Conservation (phyloP, 805 yeast genomes). For the Pichia heedii region DNA sequence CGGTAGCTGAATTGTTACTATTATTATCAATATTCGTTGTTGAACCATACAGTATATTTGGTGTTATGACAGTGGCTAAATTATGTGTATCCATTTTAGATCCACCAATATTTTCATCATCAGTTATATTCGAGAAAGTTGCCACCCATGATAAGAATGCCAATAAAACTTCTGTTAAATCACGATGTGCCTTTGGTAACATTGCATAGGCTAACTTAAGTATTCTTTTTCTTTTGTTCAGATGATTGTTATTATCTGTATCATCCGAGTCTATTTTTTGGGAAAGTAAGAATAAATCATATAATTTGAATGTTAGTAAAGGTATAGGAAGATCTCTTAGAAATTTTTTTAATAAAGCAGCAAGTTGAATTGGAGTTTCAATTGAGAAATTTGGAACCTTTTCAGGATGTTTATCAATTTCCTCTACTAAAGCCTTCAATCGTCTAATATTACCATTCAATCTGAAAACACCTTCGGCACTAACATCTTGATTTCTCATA, state of each 20-base stretch:
- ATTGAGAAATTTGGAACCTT: conserved; percentile 49
- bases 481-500: conserved; percentile 83
- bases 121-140: conserved; percentile 86
- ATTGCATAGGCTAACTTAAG: conserved; percentile 61
- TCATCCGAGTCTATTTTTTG: conserved; percentile 41
- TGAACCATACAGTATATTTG: conserved; percentile 60
- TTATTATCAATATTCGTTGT: conserved; percentile 21
- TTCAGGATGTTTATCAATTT: conserved; percentile 61
- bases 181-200: conserved; percentile 75
- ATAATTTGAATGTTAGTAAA: conserved; percentile 63
- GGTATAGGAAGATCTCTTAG: conserved; percentile 91
- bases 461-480: conserved; percentile 93
- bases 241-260: conserved; percentile 7
- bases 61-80: conserved; percentile 90
- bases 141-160: conserved; percentile 92
- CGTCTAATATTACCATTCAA: conserved; percentile 91
- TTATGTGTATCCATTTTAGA: conserved; percentile 96
- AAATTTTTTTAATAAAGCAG: conserved; percentile 87
- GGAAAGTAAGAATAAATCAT: conserved; percentile 69
- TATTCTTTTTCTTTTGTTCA: conserved; percentile 39
- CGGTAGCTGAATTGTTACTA: background rate
- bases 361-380: conserved; percentile 85
- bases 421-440: conserved; percentile 61
- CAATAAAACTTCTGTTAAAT: conserved; percentile 75
- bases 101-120: conserved; percentile 77